Conservation (phyloP, 148 eudicot genomes). For the Persicaria tinctoria region DNA sequence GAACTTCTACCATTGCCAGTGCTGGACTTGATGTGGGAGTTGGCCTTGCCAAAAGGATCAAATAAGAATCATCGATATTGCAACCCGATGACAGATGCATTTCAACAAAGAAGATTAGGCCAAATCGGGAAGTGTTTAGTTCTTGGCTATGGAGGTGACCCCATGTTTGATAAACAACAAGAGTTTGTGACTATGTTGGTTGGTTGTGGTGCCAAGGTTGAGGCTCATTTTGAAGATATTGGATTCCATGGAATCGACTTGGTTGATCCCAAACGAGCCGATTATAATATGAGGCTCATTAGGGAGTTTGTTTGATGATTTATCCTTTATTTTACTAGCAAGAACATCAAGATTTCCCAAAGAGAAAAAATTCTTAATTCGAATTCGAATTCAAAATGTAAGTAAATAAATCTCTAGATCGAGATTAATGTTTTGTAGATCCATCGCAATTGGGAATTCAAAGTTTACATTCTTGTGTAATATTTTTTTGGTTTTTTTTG, state of each 20-base stretch:
- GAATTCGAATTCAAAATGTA: too few relatives aligned
- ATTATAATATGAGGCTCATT: slow-evolving; percentile 35
- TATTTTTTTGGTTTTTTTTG: too few relatives aligned
- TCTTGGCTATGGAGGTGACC: slow-evolving; percentile 69
- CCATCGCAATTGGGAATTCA: too few relatives aligned
- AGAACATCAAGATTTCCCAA: too few relatives aligned
- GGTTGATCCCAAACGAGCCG: slow-evolving; percentile 41
- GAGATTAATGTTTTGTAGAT: too few relatives aligned
- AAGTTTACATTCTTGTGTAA: too few relatives aligned
- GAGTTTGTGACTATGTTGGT: slow-evolving; percentile 60
- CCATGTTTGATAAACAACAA: slow-evolving; percentile 75
- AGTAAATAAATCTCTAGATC: too few relatives aligned
- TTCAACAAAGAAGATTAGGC: slow-evolving; percentile 25
- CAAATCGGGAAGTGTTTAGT: slow-evolving; percentile 54
- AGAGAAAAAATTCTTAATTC: too few relatives aligned
- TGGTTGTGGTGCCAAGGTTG: slow-evolving; percentile 49
- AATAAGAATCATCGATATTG: slow-evolving; percentile 61
- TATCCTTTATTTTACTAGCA: too few relatives aligned
- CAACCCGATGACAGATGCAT: slow-evolving; percentile 46
- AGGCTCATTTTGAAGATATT: slow-evolving; percentile 62
- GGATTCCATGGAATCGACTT: slow-evolving; percentile 72
- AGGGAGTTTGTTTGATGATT: slow-evolving; percentile 36
- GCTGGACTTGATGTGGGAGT: slow-evolving; percentile 54
- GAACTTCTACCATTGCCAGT: slow-evolving; percentile 42
- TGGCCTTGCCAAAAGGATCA: slow-evolving; percentile 49